phyloP scores from a whole-genome alignment of 1,284 basidiomycete species.

The Leccinum glutinopallens region DNA sequence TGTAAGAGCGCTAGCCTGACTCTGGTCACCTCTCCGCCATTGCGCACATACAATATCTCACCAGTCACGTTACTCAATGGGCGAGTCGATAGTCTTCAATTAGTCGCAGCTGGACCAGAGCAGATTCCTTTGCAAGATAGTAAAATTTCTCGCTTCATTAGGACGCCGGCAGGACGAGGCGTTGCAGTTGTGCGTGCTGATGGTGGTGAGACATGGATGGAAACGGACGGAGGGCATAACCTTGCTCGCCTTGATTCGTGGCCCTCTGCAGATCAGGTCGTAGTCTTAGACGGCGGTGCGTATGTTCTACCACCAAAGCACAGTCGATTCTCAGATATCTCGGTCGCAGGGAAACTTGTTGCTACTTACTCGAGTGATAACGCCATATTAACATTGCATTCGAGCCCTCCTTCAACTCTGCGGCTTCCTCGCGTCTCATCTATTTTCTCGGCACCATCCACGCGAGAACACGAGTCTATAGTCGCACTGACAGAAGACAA shows the following conservation, averaged over 20 bases:
- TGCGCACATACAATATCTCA: constrained; percentile 58
- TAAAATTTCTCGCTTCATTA: constrained; percentile 60
- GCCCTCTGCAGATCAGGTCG: constrained; percentile 60
- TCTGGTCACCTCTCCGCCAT: constrained; percentile 60
- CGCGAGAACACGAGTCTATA: constrained; percentile 52
- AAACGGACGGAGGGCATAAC: constrained; percentile 46
- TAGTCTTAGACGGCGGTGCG: constrained; percentile 64
- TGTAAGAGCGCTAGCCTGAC: constrained; percentile 49
- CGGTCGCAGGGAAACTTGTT: constrained; percentile 34
- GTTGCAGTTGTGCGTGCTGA: constrained; percentile 62
- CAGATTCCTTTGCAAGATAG: constrained; percentile 49
- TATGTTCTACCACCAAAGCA: constrained; percentile 20
- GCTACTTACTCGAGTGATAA: constrained; percentile 43
- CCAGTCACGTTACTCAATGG: constrained; percentile 62
- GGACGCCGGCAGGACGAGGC: constrained; percentile 75
- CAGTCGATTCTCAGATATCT: constrained; percentile 6
- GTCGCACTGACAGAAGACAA: constrained; percentile 61
- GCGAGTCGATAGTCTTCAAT: constrained; percentile 50
- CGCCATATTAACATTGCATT: constrained; percentile 51
- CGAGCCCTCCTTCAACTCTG: constrained; percentile 47
- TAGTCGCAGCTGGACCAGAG: constrained; percentile 42
- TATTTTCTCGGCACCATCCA: constrained; percentile 66
- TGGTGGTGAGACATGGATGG: constrained; percentile 66
- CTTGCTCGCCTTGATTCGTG: constrained; percentile 50
- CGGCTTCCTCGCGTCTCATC: constrained; percentile 53